A percentile compares a stretch with the other conserved stretches of the same genome.
Conservation (phyloP, 1,139 yeast species). For the Blastobotrys niveus region DNA sequence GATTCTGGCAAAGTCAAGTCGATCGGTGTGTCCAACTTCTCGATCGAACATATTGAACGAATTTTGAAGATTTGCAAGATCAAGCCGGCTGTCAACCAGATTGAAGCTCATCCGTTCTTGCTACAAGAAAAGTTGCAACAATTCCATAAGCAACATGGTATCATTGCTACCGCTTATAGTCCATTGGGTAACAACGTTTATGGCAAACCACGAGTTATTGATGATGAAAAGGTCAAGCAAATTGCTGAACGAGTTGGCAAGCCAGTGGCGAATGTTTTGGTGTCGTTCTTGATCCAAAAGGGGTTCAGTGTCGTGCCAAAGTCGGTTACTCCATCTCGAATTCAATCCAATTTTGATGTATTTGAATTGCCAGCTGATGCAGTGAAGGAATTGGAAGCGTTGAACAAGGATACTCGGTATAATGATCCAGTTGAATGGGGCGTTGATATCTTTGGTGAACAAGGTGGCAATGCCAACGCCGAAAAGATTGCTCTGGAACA, state of each 20-base stretch:
- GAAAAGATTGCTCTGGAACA: constrained; percentile 39
- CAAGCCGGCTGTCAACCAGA: constrained; percentile 74
- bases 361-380: constrained; percentile 45
- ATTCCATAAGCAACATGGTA: constrained; percentile 52
- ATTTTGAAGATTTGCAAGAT: constrained; percentile 63
- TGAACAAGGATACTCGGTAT: constrained; percentile 62
- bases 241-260: constrained; percentile 39
- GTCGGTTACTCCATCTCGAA: constrained; percentile 49
- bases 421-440: constrained; percentile 24
- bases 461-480: constrained; percentile 60
- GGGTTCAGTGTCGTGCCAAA: constrained; percentile 66
- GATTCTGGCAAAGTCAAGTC: constrained; percentile 58
- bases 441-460: constrained; percentile 36
- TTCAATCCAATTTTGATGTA: constrained; percentile 42
- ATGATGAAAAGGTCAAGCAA: constrained; percentile 44
- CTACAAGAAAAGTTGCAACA: constrained; percentile 65
- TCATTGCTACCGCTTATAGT: constrained; percentile 75
- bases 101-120: constrained; percentile 87
- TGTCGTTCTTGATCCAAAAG: constrained; percentile 40
- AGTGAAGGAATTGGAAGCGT: constrained; percentile 52
- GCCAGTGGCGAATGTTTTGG: constrained; percentile 41
- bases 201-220: constrained; percentile 52
- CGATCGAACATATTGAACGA: constrained; percentile 65
- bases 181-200: constrained; percentile 82
- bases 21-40: constrained; percentile 79